Evolutionary conservation across 306 rosid species (phyloP).

Genomic region (Hippophae tibetana): DNA sequence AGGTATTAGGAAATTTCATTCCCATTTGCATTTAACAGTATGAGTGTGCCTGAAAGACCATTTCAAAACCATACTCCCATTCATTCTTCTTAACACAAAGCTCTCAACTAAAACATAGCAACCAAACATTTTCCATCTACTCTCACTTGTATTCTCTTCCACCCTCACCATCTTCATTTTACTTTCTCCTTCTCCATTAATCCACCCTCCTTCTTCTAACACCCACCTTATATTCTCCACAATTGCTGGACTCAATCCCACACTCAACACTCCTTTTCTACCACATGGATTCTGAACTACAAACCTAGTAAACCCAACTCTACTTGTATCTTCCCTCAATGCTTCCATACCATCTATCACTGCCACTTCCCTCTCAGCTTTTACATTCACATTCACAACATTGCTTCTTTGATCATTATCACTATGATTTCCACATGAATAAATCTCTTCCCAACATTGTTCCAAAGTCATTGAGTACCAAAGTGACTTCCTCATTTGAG

Average conservation of each 20-base stretch:
- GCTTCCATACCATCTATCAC: slow-evolving; percentile 48
- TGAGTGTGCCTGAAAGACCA: slow-evolving; percentile 54
- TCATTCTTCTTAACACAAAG: slow-evolving; percentile 45
- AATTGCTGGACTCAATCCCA: slow-evolving; percentile 55
- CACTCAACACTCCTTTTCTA: slow-evolving; percentile 8
- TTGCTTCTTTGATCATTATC: neutral
- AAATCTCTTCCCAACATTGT: slow-evolving; percentile 80
- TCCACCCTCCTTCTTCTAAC: too few species aligned
- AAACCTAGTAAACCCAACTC: slow-evolving; percentile 49
- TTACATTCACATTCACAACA: slow-evolving; percentile 32
- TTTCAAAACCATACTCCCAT: slow-evolving; percentile 44
- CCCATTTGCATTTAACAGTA: slow-evolving; percentile 48
- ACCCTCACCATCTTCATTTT: too few species aligned
- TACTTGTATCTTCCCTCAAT: slow-evolving; percentile 25
- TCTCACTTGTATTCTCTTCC: slow-evolving; percentile 5
- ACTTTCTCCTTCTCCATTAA: too few species aligned
- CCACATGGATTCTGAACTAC: slow-evolving; percentile 36
- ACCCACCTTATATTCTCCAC: slow-evolving; percentile 35
- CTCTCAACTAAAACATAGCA: slow-evolving; percentile 61
- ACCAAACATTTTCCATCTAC: slow-evolving; percentile 44
- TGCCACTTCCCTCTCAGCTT: slow-evolving; percentile 52
- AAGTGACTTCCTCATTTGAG: slow-evolving; percentile 57
- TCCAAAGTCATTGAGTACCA: slow-evolving; percentile 56
- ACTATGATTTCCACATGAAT: slow-evolving; percentile 31
- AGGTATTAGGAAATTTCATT: slow-evolving; percentile 6